Evolutionary conservation across 2,329 filamentous ascomycete species (phyloP), one percentile per base, ranked within the genome.

Genomic region (Pseudopyrenochaeta lycopersici): DNA sequence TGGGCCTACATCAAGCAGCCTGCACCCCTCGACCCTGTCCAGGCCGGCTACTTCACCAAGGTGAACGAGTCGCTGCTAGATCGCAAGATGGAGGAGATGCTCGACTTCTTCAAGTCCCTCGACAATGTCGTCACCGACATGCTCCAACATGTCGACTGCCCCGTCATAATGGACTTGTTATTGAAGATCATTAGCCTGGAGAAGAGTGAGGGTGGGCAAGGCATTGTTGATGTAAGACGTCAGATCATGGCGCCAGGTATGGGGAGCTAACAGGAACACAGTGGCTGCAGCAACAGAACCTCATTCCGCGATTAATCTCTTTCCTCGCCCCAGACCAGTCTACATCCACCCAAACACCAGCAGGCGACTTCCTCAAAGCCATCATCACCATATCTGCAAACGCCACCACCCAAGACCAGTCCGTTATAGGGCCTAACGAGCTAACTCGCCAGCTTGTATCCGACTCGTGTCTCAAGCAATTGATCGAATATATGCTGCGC

Each of bases 381-480:
- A 97, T 99, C 72, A 98, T 99, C 63, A 99, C 95, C 21, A 97
- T 99, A 53, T 98, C 95, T 1, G 95, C 95, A 56, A 99, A 99
- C 71, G 95, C 95, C 2, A 97, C 94, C 1, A 95, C 97, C 66
- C 96, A 97, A 70, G 95, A 99, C 70, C 93, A 97, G 73, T 95
- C 94, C n/a, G 97, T 96, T 68, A 98, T 99, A 72, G 95, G 95
- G 3, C 95, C 95, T 3, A 99, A 99, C 74, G 95, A 97, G 72
- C 85, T 99, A 44, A 99, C 95, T 4, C 88, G 95, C 35, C 92
- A 99, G 77, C 84, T 99, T 3, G 95, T 99, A 1, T 98, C 95
- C 1, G 86, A 90, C 58, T 78, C 86, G 14, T 98, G 93, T 66
- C 87, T 97, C 46, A 85, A 94, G 70, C 87, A 87, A 54, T 84